These are phyloP conservation scores for Echium plantagineum DNA, from an alignment of 257 asterid species.

Conservation along the genomic window DNA sequence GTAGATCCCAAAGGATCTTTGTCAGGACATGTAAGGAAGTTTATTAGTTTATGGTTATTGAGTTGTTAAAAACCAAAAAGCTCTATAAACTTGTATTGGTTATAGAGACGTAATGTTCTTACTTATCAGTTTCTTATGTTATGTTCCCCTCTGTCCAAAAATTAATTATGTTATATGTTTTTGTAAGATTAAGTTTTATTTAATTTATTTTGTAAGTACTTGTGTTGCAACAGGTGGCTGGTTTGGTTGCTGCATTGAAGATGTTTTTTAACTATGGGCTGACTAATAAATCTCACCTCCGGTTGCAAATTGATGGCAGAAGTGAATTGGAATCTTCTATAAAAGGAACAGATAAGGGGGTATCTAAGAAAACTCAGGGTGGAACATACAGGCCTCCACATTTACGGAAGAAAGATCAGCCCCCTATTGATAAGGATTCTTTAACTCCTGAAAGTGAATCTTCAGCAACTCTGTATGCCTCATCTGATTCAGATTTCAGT, in stretches of 20 bases:
- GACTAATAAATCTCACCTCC: constrained; percentile 29
- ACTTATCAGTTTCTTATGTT: neutral
- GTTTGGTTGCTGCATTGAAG: constrained; percentile 69
- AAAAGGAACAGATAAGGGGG: constrained; percentile 19
- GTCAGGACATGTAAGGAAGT: constrained; percentile 63
- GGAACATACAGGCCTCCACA: constrained; percentile 83
- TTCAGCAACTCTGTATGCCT: constrained; percentile 18
- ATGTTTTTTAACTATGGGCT: constrained; percentile 69
- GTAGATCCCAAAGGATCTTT: constrained; percentile 57
- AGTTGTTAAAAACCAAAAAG: neutral
- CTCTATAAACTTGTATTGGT: neutral
- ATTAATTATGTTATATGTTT: too few relatives aligned
- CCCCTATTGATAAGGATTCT: constrained; percentile 28
- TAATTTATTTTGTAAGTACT: constrained; percentile 3
- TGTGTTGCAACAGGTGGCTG: constrained; percentile 48
- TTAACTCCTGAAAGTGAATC: constrained; percentile 26
- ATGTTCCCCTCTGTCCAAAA: neutral
- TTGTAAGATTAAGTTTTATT: neutral
- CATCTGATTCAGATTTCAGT: constrained; percentile 90
- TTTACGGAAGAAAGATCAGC: constrained; percentile 50
- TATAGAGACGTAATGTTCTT: neutral
- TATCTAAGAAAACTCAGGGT: constrained; percentile 33
- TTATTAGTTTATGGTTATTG: neutral
- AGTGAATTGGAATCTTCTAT: constrained; percentile 25
- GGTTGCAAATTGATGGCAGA: constrained; percentile 27